A percentile compares a stretch with the other conserved stretches of the same genome.
phyloP scores from a whole-genome alignment of 768 basidiomycete species.

The Tremella mesenterica region DNA sequence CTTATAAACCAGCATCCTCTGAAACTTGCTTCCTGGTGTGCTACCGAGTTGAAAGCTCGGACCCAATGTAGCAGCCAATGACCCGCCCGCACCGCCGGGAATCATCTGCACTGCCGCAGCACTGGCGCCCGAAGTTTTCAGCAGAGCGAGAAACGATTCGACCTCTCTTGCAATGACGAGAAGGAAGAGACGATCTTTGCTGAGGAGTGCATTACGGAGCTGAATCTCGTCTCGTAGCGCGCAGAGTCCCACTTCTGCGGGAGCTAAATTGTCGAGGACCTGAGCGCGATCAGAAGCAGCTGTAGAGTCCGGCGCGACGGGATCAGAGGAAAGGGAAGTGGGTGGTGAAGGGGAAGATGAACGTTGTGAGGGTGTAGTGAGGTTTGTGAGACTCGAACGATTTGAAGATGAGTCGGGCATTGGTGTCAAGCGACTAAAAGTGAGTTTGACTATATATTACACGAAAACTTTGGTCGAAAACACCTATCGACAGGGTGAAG shows the following conservation, averaged over 20 bases:
- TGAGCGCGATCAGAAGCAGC: too few species aligned
- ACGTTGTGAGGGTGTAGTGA: too few species aligned
- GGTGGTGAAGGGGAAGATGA: neutral
- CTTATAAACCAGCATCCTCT: conserved; percentile 39
- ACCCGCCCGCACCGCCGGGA: neutral
- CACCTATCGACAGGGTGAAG: neutral
- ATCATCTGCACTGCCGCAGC: neutral
- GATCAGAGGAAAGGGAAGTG: neutral
- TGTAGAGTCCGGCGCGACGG: neutral
- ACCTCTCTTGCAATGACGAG: conserved; percentile 29
- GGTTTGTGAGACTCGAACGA: neutral
- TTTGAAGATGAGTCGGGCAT: neutral
- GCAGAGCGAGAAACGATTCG: conserved; percentile 22
- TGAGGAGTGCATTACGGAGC: conserved; percentile 20
- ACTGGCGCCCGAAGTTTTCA: neutral
- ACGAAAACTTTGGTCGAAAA: too few species aligned
- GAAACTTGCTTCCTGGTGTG: conserved; percentile 27
- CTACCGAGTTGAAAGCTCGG: conserved; percentile 4
- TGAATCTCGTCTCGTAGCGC: conserved; percentile 24
- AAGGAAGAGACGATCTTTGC: conserved; percentile 36
- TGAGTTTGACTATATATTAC: too few species aligned
- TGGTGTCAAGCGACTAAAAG: neutral
- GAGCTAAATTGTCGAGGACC: neutral
- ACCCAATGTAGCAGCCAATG: conserved; percentile 10
- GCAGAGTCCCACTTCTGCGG: conserved; percentile 27